Conservation (phyloP, 2,329 filamentous ascomycete genomes). For the Thielaviopsis musarum region DNA sequence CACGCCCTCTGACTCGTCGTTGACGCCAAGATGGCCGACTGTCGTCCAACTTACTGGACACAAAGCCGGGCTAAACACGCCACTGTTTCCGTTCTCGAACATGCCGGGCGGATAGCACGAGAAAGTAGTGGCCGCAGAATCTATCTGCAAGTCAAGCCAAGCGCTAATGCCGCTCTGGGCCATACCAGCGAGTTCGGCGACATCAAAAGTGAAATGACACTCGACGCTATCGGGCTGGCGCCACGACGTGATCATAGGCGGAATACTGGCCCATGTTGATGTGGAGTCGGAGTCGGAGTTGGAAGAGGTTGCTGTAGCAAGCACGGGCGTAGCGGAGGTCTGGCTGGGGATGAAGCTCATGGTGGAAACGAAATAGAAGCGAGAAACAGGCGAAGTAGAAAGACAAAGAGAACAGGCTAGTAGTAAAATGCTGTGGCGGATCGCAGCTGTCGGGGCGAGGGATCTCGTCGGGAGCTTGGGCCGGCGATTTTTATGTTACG, state of each 20-base stretch:
- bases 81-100: conserved; percentile 22
- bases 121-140: conserved; percentile 21
- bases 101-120: conserved; percentile 26
- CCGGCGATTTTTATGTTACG: not conserved
- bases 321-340: not conserved
- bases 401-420: not conserved
- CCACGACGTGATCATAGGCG: conserved; percentile 25
- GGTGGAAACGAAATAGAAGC: not conserved
- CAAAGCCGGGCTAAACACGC: conserved; percentile 24
- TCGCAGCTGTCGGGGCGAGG: not conserved
- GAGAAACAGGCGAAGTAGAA: not conserved
- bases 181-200: conserved; percentile 17
- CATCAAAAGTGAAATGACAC: conserved; percentile 25
- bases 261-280: conserved; percentile 13
- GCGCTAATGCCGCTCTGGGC: conserved; percentile 19
- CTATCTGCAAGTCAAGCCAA: conserved; percentile 23
- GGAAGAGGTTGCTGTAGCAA: not conserved
- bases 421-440: not conserved
- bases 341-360: not conserved
- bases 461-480: not conserved
- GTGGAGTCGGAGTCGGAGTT: not conserved
- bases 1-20: conserved; percentile 17
- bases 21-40: conserved; percentile 18
- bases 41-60: conserved; percentile 26
- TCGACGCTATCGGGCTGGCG: conserved; percentile 17